Base-by-base conservation (phyloP, 2,329 filamentous ascomycete genomes). In the Fusarium pseudocircinatum region DNA sequence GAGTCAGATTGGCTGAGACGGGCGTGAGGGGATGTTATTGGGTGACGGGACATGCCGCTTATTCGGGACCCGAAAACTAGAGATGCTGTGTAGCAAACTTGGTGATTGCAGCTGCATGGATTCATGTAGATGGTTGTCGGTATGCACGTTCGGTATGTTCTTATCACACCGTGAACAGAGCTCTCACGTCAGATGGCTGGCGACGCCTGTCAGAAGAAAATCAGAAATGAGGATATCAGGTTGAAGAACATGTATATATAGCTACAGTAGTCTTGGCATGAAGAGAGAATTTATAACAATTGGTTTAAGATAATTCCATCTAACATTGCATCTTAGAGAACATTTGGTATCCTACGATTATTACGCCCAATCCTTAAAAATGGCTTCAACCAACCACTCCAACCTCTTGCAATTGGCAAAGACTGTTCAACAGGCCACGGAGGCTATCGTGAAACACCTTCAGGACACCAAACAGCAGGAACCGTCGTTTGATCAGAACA, bases 291-390 rank as follows among this genome's bases (percentile, higher is more conserved):
- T 6, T 18, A 24, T 24, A 15, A 13, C 6, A 26, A 34, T 16
- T 16, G 4, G 2, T 15, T 34, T 15, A 20, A 13, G 28, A 0
- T 15, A 5, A 22, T 28, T 46, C 12, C 24, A 7, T 14, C 26
- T 22, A 4, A 8, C 8, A 22, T 9, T 14, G 12, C 2, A 10
- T 47, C 8, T 3, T 34, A 20, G 16, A 36, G 5, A 18, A 2
- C 2, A 11, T 7, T 15, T 1, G 22, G 1, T 3, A 13, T 20
- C 20, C 13, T 7, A 7, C 37, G 11, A 12, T 7, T 20, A 39
- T 39, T 22, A 13, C 20, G 2, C 0, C 22, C 20, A 6, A 4
- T 24, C 3, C 3, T 28, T 7, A 2, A 36, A 32, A 16, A 62
- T 62, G 60, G 22, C 20, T 15, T 7, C 52, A 34, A 2, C 22